Conservation (phyloP, 805 yeast genomes). For the Zygosaccharomyces gambellarensis region DNA sequence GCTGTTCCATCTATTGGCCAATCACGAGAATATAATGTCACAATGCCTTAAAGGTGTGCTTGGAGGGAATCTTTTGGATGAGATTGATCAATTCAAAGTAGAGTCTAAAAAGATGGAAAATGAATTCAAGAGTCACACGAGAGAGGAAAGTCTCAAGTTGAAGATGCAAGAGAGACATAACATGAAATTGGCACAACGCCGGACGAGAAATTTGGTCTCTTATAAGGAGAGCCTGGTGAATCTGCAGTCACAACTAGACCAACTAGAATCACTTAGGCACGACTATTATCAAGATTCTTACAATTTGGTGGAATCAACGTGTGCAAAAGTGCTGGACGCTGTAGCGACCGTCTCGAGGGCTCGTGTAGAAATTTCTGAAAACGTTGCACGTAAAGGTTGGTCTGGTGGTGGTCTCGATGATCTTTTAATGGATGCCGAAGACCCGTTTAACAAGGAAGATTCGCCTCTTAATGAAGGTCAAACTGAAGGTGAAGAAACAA, state of each 20-base stretch:
- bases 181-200: constrained; percentile 51
- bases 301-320: constrained; percentile 58
- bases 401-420: constrained; percentile 82
- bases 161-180: constrained; percentile 59
- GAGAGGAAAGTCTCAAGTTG: constrained; percentile 47
- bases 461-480: neutral
- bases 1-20: constrained; percentile 66
- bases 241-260: constrained; percentile 71
- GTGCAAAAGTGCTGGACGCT: constrained; percentile 46
- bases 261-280: constrained; percentile 68
- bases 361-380: constrained; percentile 75
- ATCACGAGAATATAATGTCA: constrained; percentile 69
- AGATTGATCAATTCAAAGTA: constrained; percentile 42
- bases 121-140: constrained; percentile 50
- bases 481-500: constrained; percentile 12
- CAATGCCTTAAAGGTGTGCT: constrained; percentile 51
- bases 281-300: constrained; percentile 66
- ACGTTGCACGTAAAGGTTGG: constrained; percentile 80
- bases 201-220: constrained; percentile 58
- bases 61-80: constrained; percentile 46
- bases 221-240: constrained; percentile 64
- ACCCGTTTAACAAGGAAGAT: constrained; percentile 47
- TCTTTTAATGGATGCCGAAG: constrained; percentile 58
- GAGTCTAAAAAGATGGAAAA: constrained; percentile 46
- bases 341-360: constrained; percentile 68